Conservation (phyloP, 257 asterid genomes). For the Solanum chiquidenum region DNA sequence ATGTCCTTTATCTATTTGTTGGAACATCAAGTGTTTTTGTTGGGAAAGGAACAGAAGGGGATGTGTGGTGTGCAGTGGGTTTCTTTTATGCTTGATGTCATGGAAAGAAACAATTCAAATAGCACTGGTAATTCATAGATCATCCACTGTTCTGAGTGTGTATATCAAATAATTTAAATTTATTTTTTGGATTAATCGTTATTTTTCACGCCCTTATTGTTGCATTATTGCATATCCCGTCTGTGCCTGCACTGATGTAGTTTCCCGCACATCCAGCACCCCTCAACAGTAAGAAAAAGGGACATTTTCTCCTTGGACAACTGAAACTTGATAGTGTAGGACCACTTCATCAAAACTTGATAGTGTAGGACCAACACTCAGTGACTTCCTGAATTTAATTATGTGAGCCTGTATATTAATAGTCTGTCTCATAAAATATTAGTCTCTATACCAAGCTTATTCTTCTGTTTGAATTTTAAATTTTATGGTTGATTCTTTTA, state of each 20-base stretch:
- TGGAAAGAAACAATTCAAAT: neutral
- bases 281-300: neutral
- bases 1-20: neutral
- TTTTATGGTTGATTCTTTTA: slow-evolving; percentile 8
- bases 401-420: neutral
- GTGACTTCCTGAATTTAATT: neutral
- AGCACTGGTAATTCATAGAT: neutral
- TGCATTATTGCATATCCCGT: neutral
- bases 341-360: neutral
- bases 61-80: neutral
- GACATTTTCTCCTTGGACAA: neutral
- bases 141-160: neutral
- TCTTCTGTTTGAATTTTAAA: neutral
- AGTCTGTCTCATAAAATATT: neutral
- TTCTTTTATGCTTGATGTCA: neutral
- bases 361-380: neutral
- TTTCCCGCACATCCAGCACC: neutral
- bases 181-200: neutral
- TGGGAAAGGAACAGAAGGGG: neutral
- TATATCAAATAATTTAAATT: neutral
- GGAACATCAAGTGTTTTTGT: neutral
- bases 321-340: neutral
- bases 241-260: neutral
- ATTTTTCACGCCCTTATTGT: neutral
- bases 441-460: neutral